Base-by-base conservation (phyloP, 1,284 basidiomycete genomes). In the Moesziomyces sp. region DNA sequence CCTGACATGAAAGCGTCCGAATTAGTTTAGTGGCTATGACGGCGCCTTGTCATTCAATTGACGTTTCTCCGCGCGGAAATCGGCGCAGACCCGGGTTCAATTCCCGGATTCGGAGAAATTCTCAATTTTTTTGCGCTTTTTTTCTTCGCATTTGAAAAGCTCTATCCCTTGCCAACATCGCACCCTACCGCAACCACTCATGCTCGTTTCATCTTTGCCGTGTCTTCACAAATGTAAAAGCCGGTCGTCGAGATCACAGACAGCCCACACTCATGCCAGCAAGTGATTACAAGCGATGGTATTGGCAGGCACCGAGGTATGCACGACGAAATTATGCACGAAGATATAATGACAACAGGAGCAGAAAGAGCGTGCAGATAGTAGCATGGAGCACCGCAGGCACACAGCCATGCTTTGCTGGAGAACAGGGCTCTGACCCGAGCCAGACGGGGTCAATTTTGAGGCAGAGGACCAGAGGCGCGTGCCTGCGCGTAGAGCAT, bases 11-110 rank as follows among this genome's bases (percentile, higher is more conserved):
- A 45, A 13, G 35, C 28, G 40, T 74, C 71, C 71, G 71, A 74
- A 74, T 75, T 75, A 75, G 72, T 75, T 75, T 75, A 75, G 72
- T 75, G 72, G 72, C 72, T 75, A 75, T 75, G 72, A 75, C 72
- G 72, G 72, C 72, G 67, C 72, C 72, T 75, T 75, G 72, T 75
- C 72, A 75, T 52, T 42, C 14, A 44, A 24, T 54, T 70, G 53
- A 53, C 58, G 23, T 19, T 52, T 67, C 59, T 63, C 60, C 58
- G 65, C 58, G 61, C 52, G 55, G 47, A 56, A 44, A 50, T 42
- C 72, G 72, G 72, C 72, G 72, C 72, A 74, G 72, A 74, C 72
- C 72, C 72, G 72, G 72, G 72, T 74, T 74, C 72, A 74, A 74
- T 74, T 74, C 72, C 72, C 72, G 72, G 72, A 74, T 74, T 74